A percentile compares a stretch with the other conserved stretches of the same genome.
These are phyloP conservation scores for Candida insectalens DNA, from an alignment of 805 yeast species.

Conservation along the genomic window DNA sequence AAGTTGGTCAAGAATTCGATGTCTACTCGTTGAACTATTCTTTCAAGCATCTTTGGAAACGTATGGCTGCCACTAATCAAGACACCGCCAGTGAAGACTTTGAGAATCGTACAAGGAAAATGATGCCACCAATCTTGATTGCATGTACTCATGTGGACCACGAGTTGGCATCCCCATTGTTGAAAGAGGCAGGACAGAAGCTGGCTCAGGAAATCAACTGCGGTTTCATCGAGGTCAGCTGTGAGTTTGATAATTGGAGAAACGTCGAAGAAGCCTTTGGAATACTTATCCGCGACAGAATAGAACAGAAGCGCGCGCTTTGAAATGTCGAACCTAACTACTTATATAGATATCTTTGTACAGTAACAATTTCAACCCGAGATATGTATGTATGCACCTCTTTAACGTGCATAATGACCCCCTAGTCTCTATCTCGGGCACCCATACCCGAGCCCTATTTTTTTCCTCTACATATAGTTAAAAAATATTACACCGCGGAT, in stretches of 20 bases:
- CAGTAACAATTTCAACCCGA: too few relatives aligned
- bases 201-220: slow-evolving; percentile 55
- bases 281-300: slow-evolving; percentile 48
- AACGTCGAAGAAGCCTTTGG: slow-evolving; percentile 51
- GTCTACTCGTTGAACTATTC: slow-evolving; percentile 50
- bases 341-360: not conserved
- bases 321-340: not conserved
- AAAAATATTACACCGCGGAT: too few relatives aligned
- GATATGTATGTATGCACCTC: too few relatives aligned
- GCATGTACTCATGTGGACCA: slow-evolving; percentile 56
- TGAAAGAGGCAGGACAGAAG: slow-evolving; percentile 47
- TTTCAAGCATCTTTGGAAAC: slow-evolving; percentile 48
- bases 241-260: slow-evolving; percentile 28
- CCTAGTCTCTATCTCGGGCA: too few relatives aligned
- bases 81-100: slow-evolving; percentile 1
- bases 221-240: slow-evolving; percentile 57
- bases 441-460: too few relatives aligned
- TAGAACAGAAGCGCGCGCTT: slow-evolving; percentile 26
- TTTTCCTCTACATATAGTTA: too few relatives aligned
- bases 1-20: slow-evolving; percentile 59
- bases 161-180: slow-evolving; percentile 47
- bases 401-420: too few relatives aligned
- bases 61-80: slow-evolving; percentile 14
- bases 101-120: slow-evolving; percentile 1
- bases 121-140: slow-evolving; percentile 54